A percentile compares a stretch with the other conserved stretches of the same genome.
These are phyloP conservation scores for Aegle marmelos DNA, from an alignment of 345 rosid species.

Conservation along the genomic window DNA sequence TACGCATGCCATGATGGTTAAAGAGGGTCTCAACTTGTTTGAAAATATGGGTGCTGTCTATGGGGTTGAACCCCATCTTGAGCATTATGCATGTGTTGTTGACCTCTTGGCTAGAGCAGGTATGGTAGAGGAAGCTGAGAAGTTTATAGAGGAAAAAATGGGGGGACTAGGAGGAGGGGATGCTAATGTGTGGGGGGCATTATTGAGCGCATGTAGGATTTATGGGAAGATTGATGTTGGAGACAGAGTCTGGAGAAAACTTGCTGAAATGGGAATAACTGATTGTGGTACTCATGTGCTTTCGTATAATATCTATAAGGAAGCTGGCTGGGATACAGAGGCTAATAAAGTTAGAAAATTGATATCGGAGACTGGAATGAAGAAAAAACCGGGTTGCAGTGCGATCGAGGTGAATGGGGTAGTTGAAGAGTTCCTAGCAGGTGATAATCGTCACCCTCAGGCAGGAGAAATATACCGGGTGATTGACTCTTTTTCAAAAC, in stretches of 20 bases:
- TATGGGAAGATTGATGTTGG: slow-evolving; percentile 36
- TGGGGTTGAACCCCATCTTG: slow-evolving; percentile 22
- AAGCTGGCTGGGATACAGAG: slow-evolving; percentile 35
- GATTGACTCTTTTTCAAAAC: slow-evolving; percentile 21
- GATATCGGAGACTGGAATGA: slow-evolving; percentile 26
- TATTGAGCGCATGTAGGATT: slow-evolving; percentile 31
- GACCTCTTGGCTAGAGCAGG: slow-evolving; percentile 37
- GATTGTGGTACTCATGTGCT: slow-evolving; percentile 27
- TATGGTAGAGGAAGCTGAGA: slow-evolving; percentile 29
- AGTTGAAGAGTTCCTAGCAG: slow-evolving; percentile 30
- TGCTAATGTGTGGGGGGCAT: slow-evolving; percentile 39
- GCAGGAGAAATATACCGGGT: slow-evolving; percentile 18
- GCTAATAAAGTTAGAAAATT: slow-evolving; percentile 25
- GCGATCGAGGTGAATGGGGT: slow-evolving; percentile 29
- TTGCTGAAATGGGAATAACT: slow-evolving; percentile 20
- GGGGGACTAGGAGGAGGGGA: slow-evolving; percentile 31
- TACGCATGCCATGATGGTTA: slow-evolving; percentile 28
- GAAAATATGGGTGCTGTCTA: slow-evolving; percentile 22
- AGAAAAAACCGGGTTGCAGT: slow-evolving; percentile 37
- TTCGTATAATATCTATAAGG: slow-evolving; percentile 31
- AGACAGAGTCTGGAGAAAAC: slow-evolving; percentile 35
- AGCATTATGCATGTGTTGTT: slow-evolving; percentile 34
- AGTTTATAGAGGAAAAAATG: slow-evolving; percentile 29
- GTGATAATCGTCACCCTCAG: slow-evolving; percentile 23
- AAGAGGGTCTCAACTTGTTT: slow-evolving; percentile 28